These are phyloP conservation scores for Fusarium drepaniforme DNA, from an alignment of 2,329 filamentous ascomycete species.

Conservation along the genomic window DNA sequence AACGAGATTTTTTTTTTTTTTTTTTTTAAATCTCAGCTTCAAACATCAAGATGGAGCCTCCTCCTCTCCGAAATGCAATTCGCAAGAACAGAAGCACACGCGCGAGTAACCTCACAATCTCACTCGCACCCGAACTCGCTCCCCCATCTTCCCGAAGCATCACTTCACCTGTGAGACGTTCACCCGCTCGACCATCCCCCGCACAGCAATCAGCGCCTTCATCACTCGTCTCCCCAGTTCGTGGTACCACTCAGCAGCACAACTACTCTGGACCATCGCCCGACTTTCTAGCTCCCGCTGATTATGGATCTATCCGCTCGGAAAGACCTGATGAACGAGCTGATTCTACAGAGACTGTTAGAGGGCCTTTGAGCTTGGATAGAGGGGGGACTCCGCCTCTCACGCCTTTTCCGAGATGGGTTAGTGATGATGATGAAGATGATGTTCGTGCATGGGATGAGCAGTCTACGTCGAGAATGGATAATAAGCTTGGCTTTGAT, in stretches of 20 bases:
- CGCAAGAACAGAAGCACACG: conserved; percentile 31
- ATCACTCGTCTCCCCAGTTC: conserved; percentile 22
- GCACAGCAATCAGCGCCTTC: conserved; percentile 13
- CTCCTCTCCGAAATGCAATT: conserved; percentile 15
- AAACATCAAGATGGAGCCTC: conserved; percentile 25
- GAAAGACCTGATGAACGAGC: conserved; percentile 6
- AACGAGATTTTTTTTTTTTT: too few relatives aligned
- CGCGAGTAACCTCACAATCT: conserved; percentile 23
- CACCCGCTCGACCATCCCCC: conserved; percentile 1
- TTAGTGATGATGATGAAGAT: conserved; percentile 30
- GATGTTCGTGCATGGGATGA: conserved; percentile 26
- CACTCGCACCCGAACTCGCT: conserved; percentile 23
- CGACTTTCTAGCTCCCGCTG: conserved; percentile 4
- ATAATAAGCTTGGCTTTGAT: conserved; percentile 13
- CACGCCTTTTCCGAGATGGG: conserved; percentile 46
- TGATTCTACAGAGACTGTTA: conserved; percentile 35
- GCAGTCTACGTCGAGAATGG: background rate
- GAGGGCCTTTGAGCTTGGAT: conserved; percentile 21
- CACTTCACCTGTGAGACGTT: conserved; percentile 18
- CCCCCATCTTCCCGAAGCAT: conserved; percentile 14
- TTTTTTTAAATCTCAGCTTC: background rate
- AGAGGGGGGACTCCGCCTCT: conserved; percentile 33
- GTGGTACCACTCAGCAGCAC: conserved; percentile 19
- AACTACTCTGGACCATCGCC: conserved; percentile 5
- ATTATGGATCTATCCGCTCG: conserved; percentile 24